phyloP scores from a whole-genome alignment of 495 filamentous ascomycete species.

The Bryoglossum gracile region DNA sequence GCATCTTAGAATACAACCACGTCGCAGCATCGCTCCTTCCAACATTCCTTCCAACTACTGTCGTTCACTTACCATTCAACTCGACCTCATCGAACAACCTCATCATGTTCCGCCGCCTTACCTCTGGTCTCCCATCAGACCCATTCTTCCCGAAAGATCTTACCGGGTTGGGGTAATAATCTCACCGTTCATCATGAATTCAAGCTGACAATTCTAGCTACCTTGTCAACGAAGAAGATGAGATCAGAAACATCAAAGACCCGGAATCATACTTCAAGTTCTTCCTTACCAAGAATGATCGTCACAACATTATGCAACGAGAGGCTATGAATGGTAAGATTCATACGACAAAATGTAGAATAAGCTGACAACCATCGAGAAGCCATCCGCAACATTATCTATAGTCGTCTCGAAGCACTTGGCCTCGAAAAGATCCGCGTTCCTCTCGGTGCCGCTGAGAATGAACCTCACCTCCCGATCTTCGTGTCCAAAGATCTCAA shows the following conservation, averaged over 20 bases:
- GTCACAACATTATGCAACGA: constrained; percentile 61
- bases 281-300: constrained; percentile 60
- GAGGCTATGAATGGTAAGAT: constrained; percentile 61
- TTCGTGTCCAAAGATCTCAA: constrained; percentile 50
- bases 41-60: not conserved
- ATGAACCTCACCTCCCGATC: constrained; percentile 59
- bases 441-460: constrained; percentile 40
- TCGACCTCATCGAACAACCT: not conserved
- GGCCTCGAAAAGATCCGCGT: constrained; percentile 52
- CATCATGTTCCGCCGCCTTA: constrained; percentile 63
- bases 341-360: not conserved
- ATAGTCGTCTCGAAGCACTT: constrained; percentile 48
- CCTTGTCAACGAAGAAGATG: constrained; percentile 58
- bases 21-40: not conserved
- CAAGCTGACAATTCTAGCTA: constrained; percentile 42
- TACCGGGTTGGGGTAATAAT: constrained; percentile 55
- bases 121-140: constrained; percentile 61
- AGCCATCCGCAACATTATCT: constrained; percentile 53
- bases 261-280: constrained; percentile 64
- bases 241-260: constrained; percentile 59
- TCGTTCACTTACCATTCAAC: not conserved
- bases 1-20: not conserved
- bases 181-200: not conserved
- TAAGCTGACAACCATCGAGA: constrained; percentile 33
- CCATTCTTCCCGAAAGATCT: constrained; percentile 56